Evolutionary conservation across 345 rosid species (phyloP), one percentile per base, ranked within the genome.

Genomic region (Eucalyptus pauciflora): DNA sequence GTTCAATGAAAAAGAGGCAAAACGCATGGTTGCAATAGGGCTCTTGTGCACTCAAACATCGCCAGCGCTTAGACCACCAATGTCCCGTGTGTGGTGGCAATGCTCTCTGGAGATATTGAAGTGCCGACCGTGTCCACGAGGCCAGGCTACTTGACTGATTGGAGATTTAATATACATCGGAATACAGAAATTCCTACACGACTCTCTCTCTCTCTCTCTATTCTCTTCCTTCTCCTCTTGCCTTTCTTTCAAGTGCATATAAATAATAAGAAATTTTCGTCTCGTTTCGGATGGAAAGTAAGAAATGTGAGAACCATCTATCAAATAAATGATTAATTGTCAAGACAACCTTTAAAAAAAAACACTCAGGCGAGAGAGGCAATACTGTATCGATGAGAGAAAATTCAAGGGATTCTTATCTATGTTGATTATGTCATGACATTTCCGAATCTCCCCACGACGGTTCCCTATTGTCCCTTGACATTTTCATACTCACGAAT

Each of bases 81-180:
- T 95, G 96, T 95, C 97, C 3, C 92, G 95, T 18, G 95, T 18
- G 97, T 94, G 7, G 92, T 94, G 56, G 95, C 94, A 9, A 94
- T 95, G 98, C 92, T 96, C 18, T 91, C 93, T 1, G 96, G 97
- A 85, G 98, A 96, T 90, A 89, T 91, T 22, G 96, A 95, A 90
- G 95, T 95, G 11, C 88, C 92, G 88, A 86, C 86, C 81, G 93
- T 91, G 37, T 88, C 90, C 45, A 67, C 91, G 22, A 92, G 88
- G 90, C 96, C 96, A 58, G 95, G 94, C 29, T 94, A 96, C 92
- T 89, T 95, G 89, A 92, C 94, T 14, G 96, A 90, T 86, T 96
- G 95, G 96, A 93, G 92, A 85, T 94, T 90, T 52, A 93, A 92
- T 33, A 33, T 33, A 33, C 37, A 33, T 33, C 37, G 37, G 37